Evolutionary conservation across 106 monocot genomes (phyloP).

Genomic region (Allium fistulosum): DNA sequence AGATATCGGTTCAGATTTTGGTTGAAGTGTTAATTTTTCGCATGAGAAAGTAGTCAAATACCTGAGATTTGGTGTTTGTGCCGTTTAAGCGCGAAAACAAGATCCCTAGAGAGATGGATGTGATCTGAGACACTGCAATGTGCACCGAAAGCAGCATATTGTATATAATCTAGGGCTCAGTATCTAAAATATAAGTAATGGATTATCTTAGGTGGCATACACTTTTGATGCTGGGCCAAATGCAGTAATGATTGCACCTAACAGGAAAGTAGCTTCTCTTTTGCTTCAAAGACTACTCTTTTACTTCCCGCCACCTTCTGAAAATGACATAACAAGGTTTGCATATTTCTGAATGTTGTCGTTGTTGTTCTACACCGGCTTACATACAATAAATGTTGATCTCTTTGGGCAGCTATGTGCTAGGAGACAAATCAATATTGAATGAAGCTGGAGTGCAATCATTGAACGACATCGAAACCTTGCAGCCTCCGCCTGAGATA

Average conservation of each 20-base stretch:
- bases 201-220: conserved; percentile 53
- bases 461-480: conserved; percentile 44
- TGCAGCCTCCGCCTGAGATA: conserved; percentile 56
- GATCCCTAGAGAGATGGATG: too few relatives aligned
- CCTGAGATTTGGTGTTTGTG: too few relatives aligned
- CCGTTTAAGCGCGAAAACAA: too few relatives aligned
- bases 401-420: conserved; percentile 43
- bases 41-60: too few relatives aligned
- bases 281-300: conserved; percentile 78
- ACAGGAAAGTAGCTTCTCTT: conserved; percentile 41
- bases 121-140: too few relatives aligned
- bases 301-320: conserved; percentile 70
- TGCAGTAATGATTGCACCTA: conserved; percentile 77
- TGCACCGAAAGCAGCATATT: too few relatives aligned
- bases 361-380: too few relatives aligned
- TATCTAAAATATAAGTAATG: too few relatives aligned
- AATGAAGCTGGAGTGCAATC: conserved; percentile 68
- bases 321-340: conserved; percentile 48
- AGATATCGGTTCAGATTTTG: too few relatives aligned
- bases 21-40: too few relatives aligned
- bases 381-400: too few relatives aligned
- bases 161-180: too few relatives aligned
- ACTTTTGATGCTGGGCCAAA: conserved; percentile 98
- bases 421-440: conserved; percentile 79
- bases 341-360: neutral